Percentiles rank a stretch among this genome's conserved stretches.
Conservation (phyloP, 495 filamentous ascomycete species). For the Talaromyces ruber region DNA sequence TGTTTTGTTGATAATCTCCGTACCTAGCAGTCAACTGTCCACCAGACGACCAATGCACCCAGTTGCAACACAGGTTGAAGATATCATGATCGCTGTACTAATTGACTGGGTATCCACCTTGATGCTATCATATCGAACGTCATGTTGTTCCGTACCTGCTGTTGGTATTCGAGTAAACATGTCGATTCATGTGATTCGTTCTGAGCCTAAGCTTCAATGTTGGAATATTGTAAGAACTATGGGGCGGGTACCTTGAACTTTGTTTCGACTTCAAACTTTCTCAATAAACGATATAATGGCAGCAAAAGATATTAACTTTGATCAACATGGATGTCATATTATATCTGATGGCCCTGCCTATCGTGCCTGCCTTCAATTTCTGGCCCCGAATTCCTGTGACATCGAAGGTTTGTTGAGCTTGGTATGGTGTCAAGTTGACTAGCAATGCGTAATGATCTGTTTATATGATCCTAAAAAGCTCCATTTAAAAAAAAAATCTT, state of each 20-base stretch:
- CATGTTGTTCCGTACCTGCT: background rate
- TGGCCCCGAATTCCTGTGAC: background rate
- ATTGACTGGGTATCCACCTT: too few relatives aligned
- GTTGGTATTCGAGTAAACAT: background rate
- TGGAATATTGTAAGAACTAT: background rate
- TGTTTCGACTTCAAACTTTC: background rate
- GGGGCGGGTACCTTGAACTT: background rate
- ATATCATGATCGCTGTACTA: background rate
- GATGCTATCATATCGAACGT: too few relatives aligned
- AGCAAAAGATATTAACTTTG: background rate
- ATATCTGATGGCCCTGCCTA: background rate
- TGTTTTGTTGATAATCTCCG: too few relatives aligned
- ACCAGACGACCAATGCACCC: background rate
- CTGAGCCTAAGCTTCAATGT: background rate
- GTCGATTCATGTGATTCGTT: background rate
- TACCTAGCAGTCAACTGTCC: too few relatives aligned
- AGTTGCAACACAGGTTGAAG: background rate
- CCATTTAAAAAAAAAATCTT: background rate
- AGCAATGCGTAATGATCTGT: background rate
- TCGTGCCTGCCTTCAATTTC: background rate
- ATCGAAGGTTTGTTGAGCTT: background rate
- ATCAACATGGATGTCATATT: background rate
- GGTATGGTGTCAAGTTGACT: too few relatives aligned
- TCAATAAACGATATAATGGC: background rate
- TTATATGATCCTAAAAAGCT: background rate